Evolutionary conservation across 2,329 filamentous ascomycete species (phyloP), one percentile per base, ranked within the genome.

Genomic region (Diaporthe citri): DNA sequence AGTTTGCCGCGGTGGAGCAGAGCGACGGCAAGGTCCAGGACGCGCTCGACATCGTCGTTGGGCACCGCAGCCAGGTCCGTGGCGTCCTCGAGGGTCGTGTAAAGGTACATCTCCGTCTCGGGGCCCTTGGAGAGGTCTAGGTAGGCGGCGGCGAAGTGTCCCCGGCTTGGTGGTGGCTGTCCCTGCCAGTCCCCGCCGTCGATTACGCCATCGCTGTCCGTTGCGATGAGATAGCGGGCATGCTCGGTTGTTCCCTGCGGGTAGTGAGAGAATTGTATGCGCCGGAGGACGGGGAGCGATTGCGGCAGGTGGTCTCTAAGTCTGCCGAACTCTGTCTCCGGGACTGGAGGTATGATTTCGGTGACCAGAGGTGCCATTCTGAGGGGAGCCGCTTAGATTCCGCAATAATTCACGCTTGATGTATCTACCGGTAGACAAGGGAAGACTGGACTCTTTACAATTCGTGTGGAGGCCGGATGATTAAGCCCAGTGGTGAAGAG

Each of bases 21-120:
- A 6, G 82, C 80, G 3, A 81, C 62, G 1, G 85, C 75, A 0
- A 86, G 73, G 3, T 74, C 76, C 1, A 81, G 72, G 12, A 87
- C 76, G 66, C 87, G 85, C 22, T 75, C 71, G 31, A 77, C 76
- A n/a, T 79, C 79, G 0, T 67, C 46, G 10, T 73, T 71, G 3
- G 73, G 25, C 5, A 76, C 51, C 4, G 31, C 25, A 36, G 64
- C 25, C 4, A 76, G 39, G 34, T 77, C 55, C 10, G 59, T 52
- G 1, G 76, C 71, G 73, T 84, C 82, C 75, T 91, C 88, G 3
- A 89, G 79, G 0, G 87, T 88, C 1, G 86, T 87, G 81, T 92
- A 94, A 1, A 94, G 79, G 88, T 90, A 93, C 41, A 91, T 84
- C 76, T 93, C 89, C 0, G 93, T 94, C 80, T 93, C 92, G 0